These are phyloP conservation scores for Pedinophyceae sp. DNA, from an alignment of 139 green algal genomes.

Conservation along the genomic window DNA sequence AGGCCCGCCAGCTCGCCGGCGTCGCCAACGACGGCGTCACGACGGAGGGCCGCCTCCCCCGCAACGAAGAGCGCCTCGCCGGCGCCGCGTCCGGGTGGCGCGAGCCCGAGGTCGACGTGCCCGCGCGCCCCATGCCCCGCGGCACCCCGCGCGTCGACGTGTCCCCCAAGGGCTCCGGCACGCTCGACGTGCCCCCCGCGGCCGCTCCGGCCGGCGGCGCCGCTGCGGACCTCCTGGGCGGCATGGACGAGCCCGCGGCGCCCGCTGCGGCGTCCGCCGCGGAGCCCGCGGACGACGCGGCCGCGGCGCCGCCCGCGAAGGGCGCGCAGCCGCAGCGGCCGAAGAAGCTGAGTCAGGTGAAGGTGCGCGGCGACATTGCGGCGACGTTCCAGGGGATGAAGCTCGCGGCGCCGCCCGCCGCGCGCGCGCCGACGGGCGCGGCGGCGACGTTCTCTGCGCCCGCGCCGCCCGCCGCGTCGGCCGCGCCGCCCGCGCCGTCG, in stretches of 20 bases:
- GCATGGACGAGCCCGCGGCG: conserved; percentile 15
- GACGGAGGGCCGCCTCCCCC: conserved; percentile 2
- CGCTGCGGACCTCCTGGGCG: neutral
- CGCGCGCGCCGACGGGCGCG: neutral
- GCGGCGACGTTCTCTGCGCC: no score
- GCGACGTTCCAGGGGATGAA: conserved; percentile 24
- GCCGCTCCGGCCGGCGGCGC: conserved; percentile 11
- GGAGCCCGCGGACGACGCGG: neutral
- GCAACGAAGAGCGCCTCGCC: neutral
- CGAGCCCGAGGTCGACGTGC: neutral
- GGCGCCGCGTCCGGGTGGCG: neutral
- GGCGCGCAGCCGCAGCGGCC: conserved; percentile 6
- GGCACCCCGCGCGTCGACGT: conserved; percentile 33
- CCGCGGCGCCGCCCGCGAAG: neutral
- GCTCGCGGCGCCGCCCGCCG: neutral
- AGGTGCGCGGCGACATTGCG: conserved; percentile 53
- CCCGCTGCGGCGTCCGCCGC: conserved; percentile 4
- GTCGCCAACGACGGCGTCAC: neutral
- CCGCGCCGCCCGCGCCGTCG: no score
- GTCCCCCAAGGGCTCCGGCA: conserved; percentile 50
- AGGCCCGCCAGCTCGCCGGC: conserved; percentile 23
- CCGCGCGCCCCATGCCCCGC: neutral
- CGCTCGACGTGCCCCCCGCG: conserved; percentile 13
- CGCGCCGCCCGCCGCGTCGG: no score
- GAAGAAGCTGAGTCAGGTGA: conserved; percentile 59